Evolutionary conservation across 148 eudicot genomes (phyloP).

Genomic region (Rhododendron ferrugineum): DNA sequence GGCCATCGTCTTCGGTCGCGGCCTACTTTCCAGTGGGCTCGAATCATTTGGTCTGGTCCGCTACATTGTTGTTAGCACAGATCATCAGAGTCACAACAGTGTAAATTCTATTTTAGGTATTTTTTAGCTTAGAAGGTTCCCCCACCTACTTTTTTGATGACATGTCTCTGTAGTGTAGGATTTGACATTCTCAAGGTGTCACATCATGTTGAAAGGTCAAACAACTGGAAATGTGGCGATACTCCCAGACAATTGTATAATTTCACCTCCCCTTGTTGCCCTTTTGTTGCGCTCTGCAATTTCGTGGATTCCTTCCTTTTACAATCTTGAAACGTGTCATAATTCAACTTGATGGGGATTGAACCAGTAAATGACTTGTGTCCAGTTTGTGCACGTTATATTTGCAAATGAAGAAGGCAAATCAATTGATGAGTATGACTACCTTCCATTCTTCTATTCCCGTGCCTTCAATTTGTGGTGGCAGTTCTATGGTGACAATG

Average conservation of each 20-base stretch:
- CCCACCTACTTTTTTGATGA: neutral
- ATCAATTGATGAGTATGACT: conserved; percentile 64
- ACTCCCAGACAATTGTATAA: too few relatives aligned
- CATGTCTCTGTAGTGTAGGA: too few relatives aligned
- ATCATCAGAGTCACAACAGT: too few relatives aligned
- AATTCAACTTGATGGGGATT: neutral
- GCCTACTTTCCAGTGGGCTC: too few relatives aligned
- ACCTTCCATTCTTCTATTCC: conserved; percentile 82
- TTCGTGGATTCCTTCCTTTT: too few relatives aligned
- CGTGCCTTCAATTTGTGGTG: conserved; percentile 74
- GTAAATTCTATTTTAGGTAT: neutral
- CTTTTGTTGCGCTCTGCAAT: neutral
- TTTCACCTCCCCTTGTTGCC: too few relatives aligned
- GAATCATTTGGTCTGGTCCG: too few relatives aligned
- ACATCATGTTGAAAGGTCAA: neutral
- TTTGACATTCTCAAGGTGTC: too few relatives aligned
- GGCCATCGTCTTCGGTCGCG: too few relatives aligned
- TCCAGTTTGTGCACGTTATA: conserved; percentile 44
- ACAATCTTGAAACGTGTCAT: neutral
- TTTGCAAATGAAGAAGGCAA: conserved; percentile 57
- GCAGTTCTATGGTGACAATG: conserved; percentile 92
- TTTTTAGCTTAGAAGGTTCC: neutral
- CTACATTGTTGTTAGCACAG: too few relatives aligned
- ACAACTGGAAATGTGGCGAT: neutral
- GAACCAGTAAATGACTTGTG: neutral